Base-by-base conservation (phyloP, 495 filamentous ascomycete species). In the Podospora conica region DNA sequence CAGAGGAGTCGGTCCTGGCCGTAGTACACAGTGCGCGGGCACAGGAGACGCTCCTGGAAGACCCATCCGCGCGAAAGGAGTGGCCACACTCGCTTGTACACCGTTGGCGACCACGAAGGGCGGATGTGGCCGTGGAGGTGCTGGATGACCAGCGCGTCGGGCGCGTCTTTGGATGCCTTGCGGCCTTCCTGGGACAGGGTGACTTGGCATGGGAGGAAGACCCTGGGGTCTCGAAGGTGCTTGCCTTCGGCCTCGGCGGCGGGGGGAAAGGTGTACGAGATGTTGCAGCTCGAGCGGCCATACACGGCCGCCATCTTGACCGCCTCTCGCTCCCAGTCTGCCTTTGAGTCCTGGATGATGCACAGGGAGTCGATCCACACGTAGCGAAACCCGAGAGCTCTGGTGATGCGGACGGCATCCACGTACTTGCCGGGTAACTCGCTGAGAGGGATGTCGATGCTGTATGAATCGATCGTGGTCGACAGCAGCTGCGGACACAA, bases 31-130 rank as follows among this genome's bases (percentile, higher is more conserved):
- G 67, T 61, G 27, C 65, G 65, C 0, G 55, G 25, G 12, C 61
- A 66, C 7, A 69, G 58, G 6, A 69, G 54, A 5, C 67, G 57
- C 25, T 69, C 67, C 29, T 69, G 67, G 12, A 67, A 66, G 12
- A 69, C 63, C 67, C 67, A 69, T 9, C 67, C 67, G 15, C 67
- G 57, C 5, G 40, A 57, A 57, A 66, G 59, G 5, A 69, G 65
- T 1, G 67, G 67, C 62, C 59, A 66, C 9, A 66, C 10, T 0
- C 20, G 27, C 24, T 63, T 29, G 60, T 63, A 56, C 21, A 66
- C 53, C 9, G 53, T 66, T 9, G 59, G 15, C 9, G 60, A 56
- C 22, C 54, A 58, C 6, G 60, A 11, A 0, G 60, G 53, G 28
- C 65, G 65, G 27, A 31, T 23, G 54, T 29, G 56, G n/a, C 62